Evolutionary conservation across 1,284 basidiomycete species (phyloP).

Genomic region (Puccinia coronata): DNA sequence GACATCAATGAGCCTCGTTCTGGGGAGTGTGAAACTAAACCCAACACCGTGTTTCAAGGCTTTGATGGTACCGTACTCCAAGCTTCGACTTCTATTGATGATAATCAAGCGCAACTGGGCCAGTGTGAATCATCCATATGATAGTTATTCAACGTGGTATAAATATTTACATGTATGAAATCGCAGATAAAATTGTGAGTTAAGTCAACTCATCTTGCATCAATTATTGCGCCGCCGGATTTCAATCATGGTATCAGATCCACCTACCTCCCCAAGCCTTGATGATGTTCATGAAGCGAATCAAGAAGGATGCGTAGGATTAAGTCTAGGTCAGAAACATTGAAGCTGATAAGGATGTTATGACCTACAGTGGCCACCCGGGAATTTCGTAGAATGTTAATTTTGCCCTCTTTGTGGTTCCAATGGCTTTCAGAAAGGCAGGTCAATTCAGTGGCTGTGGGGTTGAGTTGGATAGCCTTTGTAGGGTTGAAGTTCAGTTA

Average conservation of each 20-base stretch:
- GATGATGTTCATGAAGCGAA: background rate
- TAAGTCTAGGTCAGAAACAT: background rate
- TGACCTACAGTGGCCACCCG: constrained; percentile 33
- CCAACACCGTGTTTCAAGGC: constrained; percentile 26
- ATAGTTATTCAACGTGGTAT: too few relatives aligned
- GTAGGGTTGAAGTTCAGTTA: background rate
- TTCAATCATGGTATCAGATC: background rate
- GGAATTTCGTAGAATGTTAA: constrained; percentile 12
- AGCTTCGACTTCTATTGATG: background rate
- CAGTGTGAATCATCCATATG: too few relatives aligned
- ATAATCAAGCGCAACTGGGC: background rate
- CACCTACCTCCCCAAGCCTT: too few relatives aligned
- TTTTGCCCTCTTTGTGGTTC: constrained; percentile 17
- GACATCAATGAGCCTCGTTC: constrained; percentile 41
- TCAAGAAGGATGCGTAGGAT: background rate
- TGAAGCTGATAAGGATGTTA: background rate
- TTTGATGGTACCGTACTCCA: background rate
- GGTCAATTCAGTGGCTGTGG: background rate
- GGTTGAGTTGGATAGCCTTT: too few relatives aligned
- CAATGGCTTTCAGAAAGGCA: constrained; percentile 21
- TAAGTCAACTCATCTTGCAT: too few relatives aligned
- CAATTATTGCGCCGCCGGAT: background rate
- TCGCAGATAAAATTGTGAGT: too few relatives aligned
- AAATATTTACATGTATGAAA: too few relatives aligned
- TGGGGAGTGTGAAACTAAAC: constrained; percentile 36